Evolutionary conservation across 1,139 yeast genomes (phyloP), one percentile per base, ranked within the genome.

Genomic region (Debaryomyces robertsiae): DNA sequence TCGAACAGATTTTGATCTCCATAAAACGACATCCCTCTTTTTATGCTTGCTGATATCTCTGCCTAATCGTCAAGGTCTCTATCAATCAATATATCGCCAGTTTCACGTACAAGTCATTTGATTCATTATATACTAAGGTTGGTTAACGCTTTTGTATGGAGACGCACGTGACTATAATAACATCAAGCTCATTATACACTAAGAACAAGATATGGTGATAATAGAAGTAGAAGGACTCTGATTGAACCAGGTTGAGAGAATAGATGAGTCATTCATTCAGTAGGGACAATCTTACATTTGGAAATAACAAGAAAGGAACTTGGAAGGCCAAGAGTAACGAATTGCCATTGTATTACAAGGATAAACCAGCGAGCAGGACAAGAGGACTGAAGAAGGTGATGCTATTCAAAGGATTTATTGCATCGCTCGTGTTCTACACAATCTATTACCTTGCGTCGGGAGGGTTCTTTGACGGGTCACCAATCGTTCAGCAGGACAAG

Each of bases 401-500:
- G 80, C 48, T 76, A 24, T 53, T 72, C 38, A 74, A 70, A 50
- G 78, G 73, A 1, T 61, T 76, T 31, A 24, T 73, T 1, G 56
- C 62, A 1, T 61, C 78, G 1, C 38, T 74, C 19, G 62, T 62
- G 10, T 52, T 76, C 22, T 78, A 77, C 50, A 42, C 58, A 13
- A 46, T 70, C 6, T 73, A 72, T 52, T 55, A 56, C 43, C 39
- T 27, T 13, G 39, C 45, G n/a, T 39, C 41, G n/a, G 36, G 31
- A 27, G 39, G 37, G 9, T 18, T 18, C n/a, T 9, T 32, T 14
- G 39, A 35, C 15, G 19, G 11, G 15, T 18, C 18, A n/a, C 9
- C 17, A 3, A 25, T 32, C 2, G 19, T 22, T 6, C 6, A 35
- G 2, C 13, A 36, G 3, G 37, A 27, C 9, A 39, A 39, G 19